Base-by-base conservation (phyloP, 2,329 filamentous ascomycete genomes). In the Ceratocystis papillata region DNA sequence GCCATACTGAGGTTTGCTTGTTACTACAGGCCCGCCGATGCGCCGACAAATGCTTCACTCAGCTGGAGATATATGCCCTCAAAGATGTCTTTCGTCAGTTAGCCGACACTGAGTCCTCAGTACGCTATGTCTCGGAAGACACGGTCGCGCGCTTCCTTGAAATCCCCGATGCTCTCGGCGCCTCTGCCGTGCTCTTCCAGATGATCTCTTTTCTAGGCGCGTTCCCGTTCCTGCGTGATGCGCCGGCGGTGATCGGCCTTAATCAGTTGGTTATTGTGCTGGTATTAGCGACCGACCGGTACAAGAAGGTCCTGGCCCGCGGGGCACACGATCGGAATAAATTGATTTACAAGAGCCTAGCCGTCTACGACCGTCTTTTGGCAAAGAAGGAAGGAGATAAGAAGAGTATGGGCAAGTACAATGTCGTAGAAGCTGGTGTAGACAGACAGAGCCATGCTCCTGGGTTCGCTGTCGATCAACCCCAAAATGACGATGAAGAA, bases 221-320 rank as follows among this genome's bases (percentile, higher is more conserved):
- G 0, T 90, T 91, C 67, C 88, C 88, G 0, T 90, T 90, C 69
- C 78, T 88, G 1, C 80, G 83, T 64, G 84, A 89, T 71, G 87
- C 87, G 0, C 88, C 88, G 0, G 85, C 81, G 2, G 84, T 89
- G 2, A 75, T 91, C 62, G 85, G 87, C 7, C 81, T 87, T 55
- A 84, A 88, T 68, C 84, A 86, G 70, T 76, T 90, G 74, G 79
- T 90, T 67, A 88, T 89, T 76, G 86, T 88, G 1, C 80, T 90
- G 61, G 84, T 86, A 1, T 83, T 91, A 69, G 80, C 90, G 77
- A 90, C 87, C 1, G 84, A 87, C 70, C 79, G 87, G 67, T 87
- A 88, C 73, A 80, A 79, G 61, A 80, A 81, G 33, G 85, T 89
- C 6, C 73, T 90, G 45, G 80, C 80, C 65, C 80, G 79, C 67